These are phyloP conservation scores for Trametes coccinea DNA, from an alignment of 768 basidiomycete species.

Conservation along the genomic window DNA sequence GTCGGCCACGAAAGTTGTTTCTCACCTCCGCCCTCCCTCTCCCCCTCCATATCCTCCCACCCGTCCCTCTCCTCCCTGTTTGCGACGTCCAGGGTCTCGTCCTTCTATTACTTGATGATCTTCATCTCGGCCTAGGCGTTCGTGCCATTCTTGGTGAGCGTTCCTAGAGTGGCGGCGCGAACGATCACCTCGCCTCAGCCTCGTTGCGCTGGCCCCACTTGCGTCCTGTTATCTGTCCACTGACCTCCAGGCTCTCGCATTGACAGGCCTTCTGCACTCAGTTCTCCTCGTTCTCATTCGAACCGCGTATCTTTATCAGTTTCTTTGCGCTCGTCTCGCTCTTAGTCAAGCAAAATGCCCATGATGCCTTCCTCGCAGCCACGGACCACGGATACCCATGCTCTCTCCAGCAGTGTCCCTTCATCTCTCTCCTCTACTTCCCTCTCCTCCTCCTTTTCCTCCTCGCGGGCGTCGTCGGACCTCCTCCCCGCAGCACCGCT, in stretches of 20 bases:
- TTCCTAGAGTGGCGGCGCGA: slow-evolving; percentile 15
- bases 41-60: not conserved
- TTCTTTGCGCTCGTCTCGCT: slow-evolving; percentile 22
- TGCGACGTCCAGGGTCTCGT: slow-evolving; percentile 5
- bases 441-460: slow-evolving; percentile 46
- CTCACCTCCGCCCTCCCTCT: slow-evolving; percentile 10
- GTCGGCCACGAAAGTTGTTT: slow-evolving; percentile 11
- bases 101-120: slow-evolving; percentile 16
- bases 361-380: slow-evolving; percentile 19
- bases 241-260: slow-evolving; percentile 18
- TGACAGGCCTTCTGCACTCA: slow-evolving; percentile 19
- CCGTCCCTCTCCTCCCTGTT: not conserved
- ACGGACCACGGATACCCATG: slow-evolving; percentile 26
- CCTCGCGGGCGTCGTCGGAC: slow-evolving; percentile 44
- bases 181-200: slow-evolving; percentile 25
- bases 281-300: slow-evolving; percentile 10
- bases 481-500: slow-evolving; percentile 37
- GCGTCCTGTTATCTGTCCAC: slow-evolving; percentile 21
- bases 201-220: slow-evolving; percentile 28
- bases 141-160: slow-evolving; percentile 14
- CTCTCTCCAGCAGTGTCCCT: slow-evolving; percentile 33
- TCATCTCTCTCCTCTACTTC: slow-evolving; percentile 41
- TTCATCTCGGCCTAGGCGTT: slow-evolving; percentile 15
- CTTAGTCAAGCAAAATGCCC: slow-evolving; percentile 18
- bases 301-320: slow-evolving; percentile 24